Percentiles rank a stretch among this genome's conserved stretches.
These are phyloP conservation scores for Auriscalpium vulgare DNA, from an alignment of 768 basidiomycete species.

Conservation along the genomic window DNA sequence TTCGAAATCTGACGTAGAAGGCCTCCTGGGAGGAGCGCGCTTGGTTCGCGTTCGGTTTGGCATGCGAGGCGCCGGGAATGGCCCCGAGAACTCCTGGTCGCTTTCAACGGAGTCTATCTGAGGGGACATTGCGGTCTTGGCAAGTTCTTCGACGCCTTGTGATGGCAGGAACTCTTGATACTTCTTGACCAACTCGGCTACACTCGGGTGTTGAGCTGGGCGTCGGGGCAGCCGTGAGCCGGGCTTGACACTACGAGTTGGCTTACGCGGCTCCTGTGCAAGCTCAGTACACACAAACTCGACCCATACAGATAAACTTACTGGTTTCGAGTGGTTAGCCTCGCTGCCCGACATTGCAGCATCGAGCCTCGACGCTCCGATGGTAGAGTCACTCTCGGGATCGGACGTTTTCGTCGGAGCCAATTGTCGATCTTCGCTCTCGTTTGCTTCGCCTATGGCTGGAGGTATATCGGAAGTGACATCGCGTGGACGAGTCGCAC, in stretches of 20 bases:
- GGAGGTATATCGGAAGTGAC: not conserved
- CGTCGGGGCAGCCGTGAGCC: slow-evolving; percentile 61
- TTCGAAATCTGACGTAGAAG: slow-evolving; percentile 80
- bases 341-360: not conserved
- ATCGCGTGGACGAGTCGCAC: slow-evolving; percentile 10
- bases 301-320: too few relatives aligned
- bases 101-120: slow-evolving; percentile 57
- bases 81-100: slow-evolving; percentile 55
- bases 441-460: not conserved
- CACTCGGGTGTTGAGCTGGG: slow-evolving; percentile 46
- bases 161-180: slow-evolving; percentile 74
- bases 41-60: slow-evolving; percentile 40
- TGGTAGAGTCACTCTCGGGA: slow-evolving; percentile 79
- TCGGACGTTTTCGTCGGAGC: slow-evolving; percentile 39
- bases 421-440: slow-evolving; percentile 2
- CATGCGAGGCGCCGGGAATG: slow-evolving; percentile 25
- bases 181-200: slow-evolving; percentile 79
- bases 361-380: slow-evolving; percentile 42
- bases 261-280: too few relatives aligned
- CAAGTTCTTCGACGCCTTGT: slow-evolving; percentile 62
- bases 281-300: too few relatives aligned
- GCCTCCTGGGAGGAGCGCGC: slow-evolving; percentile 44
- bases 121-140: slow-evolving; percentile 54
- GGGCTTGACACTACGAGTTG: slow-evolving; percentile 19
- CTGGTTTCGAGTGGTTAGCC: not conserved